Percentiles rank a stretch among this genome's conserved stretches.
phyloP scores from a whole-genome alignment of 768 basidiomycete species.

The Pisolithus tinctorius region DNA sequence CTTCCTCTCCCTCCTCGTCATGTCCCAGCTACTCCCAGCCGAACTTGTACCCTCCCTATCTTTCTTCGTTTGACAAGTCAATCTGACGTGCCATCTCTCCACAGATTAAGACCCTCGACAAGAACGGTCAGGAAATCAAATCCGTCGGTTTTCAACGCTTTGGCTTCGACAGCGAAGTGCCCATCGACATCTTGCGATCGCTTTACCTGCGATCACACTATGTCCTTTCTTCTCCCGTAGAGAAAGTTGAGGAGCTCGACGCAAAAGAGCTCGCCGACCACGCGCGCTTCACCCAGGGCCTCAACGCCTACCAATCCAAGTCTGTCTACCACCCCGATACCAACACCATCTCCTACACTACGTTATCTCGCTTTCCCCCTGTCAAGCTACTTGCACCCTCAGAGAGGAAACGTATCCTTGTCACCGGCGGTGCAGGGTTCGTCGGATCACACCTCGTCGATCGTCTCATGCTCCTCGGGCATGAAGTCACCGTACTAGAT shows the following conservation, averaged over 20 bases:
- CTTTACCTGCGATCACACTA: slow-evolving; percentile 85
- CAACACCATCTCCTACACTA: slow-evolving; percentile 85
- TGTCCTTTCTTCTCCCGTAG: slow-evolving; percentile 37
- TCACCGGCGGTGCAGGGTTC: slow-evolving; percentile 98
- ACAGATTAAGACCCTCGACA: slow-evolving; percentile 63
- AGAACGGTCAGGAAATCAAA: slow-evolving; percentile 66
- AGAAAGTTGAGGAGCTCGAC: slow-evolving; percentile 32
- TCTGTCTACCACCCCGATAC: slow-evolving; percentile 79
- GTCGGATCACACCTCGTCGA: slow-evolving; percentile 98
- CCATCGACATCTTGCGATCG: slow-evolving; percentile 75
- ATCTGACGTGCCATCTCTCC: slow-evolving; percentile 5
- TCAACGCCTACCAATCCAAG: slow-evolving; percentile 63
- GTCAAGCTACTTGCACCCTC: slow-evolving; percentile 80
- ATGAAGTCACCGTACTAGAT: slow-evolving; percentile 95
- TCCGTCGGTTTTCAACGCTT: slow-evolving; percentile 82
- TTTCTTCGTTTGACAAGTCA: neutral
- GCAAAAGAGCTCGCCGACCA: slow-evolving; percentile 37
- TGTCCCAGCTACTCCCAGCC: slow-evolving; percentile 18
- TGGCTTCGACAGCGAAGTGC: slow-evolving; percentile 83
- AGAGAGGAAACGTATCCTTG: slow-evolving; percentile 80
- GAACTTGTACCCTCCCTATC: slow-evolving; percentile 10
- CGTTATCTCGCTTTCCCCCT: slow-evolving; percentile 86
- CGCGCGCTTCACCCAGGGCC: slow-evolving; percentile 46
- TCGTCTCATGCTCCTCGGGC: slow-evolving; percentile 94
- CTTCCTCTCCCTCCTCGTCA: slow-evolving; percentile 2